phyloP scores from a whole-genome alignment of 2,329 filamentous ascomycete species.

The Teratosphaeria pseudoeucalypti region DNA sequence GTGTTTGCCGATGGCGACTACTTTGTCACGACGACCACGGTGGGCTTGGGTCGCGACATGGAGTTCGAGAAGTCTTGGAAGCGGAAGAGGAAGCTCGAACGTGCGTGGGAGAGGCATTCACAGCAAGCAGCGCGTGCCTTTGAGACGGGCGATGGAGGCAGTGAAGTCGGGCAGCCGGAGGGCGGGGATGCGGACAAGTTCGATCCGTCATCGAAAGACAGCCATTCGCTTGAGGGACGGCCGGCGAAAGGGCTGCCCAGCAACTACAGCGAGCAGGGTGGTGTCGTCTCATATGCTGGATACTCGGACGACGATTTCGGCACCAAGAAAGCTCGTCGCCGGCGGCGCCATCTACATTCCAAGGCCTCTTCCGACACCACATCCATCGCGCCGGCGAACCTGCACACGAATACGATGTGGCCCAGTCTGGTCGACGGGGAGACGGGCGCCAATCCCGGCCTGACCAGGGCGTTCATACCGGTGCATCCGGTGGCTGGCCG shows the following conservation, averaged over 20 bases:
- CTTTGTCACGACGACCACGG: conserved; percentile 57
- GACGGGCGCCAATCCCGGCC: neutral
- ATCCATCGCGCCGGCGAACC: conserved; percentile 27
- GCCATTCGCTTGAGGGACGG: conserved; percentile 18
- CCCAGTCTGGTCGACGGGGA: conserved; percentile 10
- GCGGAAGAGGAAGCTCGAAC: conserved; percentile 11
- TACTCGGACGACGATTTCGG: conserved; percentile 48
- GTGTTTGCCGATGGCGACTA: conserved; percentile 67
- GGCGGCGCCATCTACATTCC: conserved; percentile 3
- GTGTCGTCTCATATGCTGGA: conserved; percentile 14
- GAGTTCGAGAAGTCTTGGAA: conserved; percentile 11
- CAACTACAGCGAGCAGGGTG: conserved; percentile 23
- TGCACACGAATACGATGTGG: conserved; percentile 24
- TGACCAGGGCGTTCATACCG: conserved; percentile 48
- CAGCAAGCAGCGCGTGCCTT: conserved; percentile 15
- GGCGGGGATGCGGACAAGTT: conserved; percentile 8
- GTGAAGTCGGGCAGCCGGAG: conserved; percentile 13
- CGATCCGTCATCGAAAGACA: conserved; percentile 5
- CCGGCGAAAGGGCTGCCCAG: conserved; percentile 19
- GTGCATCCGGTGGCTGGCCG: conserved; percentile 55
- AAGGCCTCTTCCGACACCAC: conserved; percentile 40
- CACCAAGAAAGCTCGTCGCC: conserved; percentile 28
- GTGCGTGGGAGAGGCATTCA: conserved; percentile 4
- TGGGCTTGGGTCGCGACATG: conserved; percentile 60
- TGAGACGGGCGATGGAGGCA: conserved; percentile 19